Conservation (phyloP, 2,329 filamentous ascomycete genomes). For the Berkeleyomyces rouxiae region DNA sequence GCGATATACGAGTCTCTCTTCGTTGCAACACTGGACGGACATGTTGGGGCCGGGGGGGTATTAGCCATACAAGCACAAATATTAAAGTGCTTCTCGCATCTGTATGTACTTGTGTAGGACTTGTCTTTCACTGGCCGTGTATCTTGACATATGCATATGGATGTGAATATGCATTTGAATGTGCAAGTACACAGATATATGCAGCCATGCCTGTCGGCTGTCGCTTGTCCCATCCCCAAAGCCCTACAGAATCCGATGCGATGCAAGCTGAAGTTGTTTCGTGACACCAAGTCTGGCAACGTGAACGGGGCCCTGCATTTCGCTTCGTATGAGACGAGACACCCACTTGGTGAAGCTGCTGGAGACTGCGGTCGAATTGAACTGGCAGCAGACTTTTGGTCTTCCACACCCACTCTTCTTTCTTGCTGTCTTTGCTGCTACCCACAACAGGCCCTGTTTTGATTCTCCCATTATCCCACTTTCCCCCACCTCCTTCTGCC, state of each 20-base stretch:
- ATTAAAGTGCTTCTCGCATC: no score
- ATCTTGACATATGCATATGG: no score
- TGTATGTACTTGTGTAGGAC: no score
- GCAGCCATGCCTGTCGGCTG: no score
- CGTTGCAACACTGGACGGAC: no score
- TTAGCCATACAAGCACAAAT: no score
- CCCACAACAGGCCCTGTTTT: neutral
- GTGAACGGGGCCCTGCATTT: neutral
- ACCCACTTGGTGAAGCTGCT: neutral
- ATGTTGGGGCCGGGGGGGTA: no score
- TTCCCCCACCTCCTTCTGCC: neutral
- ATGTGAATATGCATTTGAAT: no score
- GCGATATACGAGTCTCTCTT: no score
- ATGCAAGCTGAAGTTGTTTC: neutral
- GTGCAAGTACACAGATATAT: no score
- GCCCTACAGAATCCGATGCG: neutral
- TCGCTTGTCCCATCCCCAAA: no score
- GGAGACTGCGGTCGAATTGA: neutral
- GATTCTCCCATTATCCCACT: neutral
- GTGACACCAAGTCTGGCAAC: neutral
- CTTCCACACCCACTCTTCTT: neutral
- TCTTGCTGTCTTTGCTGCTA: neutral
- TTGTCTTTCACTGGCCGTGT: no score
- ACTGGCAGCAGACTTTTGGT: neutral
- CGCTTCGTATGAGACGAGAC: neutral